phyloP scores from a whole-genome alignment of 208 protist genomes.

The Leptomonas pyrrhocoris region DNA sequence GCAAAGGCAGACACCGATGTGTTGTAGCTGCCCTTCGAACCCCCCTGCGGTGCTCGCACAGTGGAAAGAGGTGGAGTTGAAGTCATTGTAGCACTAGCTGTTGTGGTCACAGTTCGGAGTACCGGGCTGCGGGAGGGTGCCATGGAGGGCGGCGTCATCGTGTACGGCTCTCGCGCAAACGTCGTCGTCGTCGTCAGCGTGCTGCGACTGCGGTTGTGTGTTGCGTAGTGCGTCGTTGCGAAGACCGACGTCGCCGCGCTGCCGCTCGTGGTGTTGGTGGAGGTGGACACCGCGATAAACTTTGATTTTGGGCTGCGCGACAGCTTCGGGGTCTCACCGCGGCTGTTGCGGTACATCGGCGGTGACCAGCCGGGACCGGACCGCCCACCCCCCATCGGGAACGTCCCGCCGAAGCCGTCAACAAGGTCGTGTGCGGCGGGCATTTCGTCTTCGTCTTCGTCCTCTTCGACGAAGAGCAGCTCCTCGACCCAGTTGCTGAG shows the following conservation, averaged over 20 bases:
- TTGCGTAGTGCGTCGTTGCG: neutral
- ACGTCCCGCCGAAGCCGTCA: neutral
- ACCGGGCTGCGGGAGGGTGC: constrained; percentile 24
- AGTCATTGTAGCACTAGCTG: neutral
- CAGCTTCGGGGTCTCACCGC: constrained; percentile 23
- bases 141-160: constrained; percentile 29
- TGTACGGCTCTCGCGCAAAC: constrained; percentile 24
- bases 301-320: constrained; percentile 30
- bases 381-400: neutral
- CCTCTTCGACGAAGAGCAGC: constrained; percentile 37
- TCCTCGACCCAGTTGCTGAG: constrained; percentile 53
- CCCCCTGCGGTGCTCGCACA: neutral
- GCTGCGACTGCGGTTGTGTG: constrained; percentile 7
- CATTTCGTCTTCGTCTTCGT: constrained; percentile 9
- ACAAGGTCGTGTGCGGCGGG: neutral
- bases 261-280: constrained; percentile 11
- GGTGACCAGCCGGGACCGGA: constrained; percentile 19
- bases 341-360: constrained; percentile 32
- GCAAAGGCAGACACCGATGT: neutral
- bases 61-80: neutral
- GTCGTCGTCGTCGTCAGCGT: neutral
- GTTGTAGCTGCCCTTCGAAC: neutral
- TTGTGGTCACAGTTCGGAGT: neutral
- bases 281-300: constrained; percentile 19
- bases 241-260: constrained; percentile 13